phyloP scores from a whole-genome alignment of 768 basidiomycete genomes.

The Panaeolus papilionaceus region DNA sequence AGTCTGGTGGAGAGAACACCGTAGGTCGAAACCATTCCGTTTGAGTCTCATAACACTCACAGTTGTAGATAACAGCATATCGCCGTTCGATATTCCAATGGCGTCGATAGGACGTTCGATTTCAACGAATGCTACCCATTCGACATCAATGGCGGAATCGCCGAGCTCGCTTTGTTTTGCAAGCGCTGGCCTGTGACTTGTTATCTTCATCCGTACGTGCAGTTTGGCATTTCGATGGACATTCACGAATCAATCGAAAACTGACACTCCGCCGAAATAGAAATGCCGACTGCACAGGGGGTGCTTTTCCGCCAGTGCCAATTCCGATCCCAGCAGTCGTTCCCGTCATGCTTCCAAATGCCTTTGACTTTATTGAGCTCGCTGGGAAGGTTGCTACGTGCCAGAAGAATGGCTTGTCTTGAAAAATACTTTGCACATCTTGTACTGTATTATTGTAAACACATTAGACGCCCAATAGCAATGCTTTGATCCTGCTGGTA shows the following conservation, averaged over 20 bases:
- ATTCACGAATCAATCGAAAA: background rate
- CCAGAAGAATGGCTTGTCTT: constrained; percentile 22
- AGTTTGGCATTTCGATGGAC: background rate
- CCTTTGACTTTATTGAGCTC: constrained; percentile 26
- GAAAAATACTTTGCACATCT: no score
- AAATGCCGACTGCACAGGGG: constrained; percentile 35
- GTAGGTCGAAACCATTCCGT: background rate
- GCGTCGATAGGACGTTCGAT: constrained; percentile 19
- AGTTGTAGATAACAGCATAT: constrained; percentile 22
- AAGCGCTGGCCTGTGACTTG: constrained; percentile 26
- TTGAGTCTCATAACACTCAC: no score
- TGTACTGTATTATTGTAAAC: no score
- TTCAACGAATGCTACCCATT: constrained; percentile 27
- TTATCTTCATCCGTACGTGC: constrained; percentile 27
- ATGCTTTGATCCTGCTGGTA: no score
- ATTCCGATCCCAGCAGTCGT: constrained; percentile 22
- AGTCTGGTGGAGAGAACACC: background rate
- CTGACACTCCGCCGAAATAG: constrained; percentile 15
- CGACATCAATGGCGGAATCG: constrained; percentile 10
- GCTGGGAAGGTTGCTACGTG: constrained; percentile 31
- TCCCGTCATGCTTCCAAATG: constrained; percentile 26
- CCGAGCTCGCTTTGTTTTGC: constrained; percentile 30
- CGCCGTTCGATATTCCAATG: constrained; percentile 23
- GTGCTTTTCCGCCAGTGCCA: constrained; percentile 31
- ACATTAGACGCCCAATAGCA: no score